Evolutionary conservation across 2,329 filamentous ascomycete genomes (phyloP).

Genomic region (Fusarium phyllophilum): DNA sequence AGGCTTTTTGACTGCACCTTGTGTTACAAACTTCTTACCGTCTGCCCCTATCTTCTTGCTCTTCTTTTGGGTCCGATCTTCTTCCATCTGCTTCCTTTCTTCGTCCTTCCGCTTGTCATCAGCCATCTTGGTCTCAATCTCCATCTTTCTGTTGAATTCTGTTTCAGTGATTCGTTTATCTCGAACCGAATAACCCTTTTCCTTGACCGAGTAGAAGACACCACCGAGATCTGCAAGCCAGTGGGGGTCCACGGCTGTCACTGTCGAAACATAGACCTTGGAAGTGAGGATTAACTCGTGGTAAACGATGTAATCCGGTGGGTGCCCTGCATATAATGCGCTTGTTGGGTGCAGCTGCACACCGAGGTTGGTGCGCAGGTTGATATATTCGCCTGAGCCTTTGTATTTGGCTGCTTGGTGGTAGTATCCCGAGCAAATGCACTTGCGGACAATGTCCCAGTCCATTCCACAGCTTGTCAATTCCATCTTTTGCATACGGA

Average conservation of each 20-base stretch:
- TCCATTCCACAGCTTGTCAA: slow-evolving; percentile 92
- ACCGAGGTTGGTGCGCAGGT: slow-evolving; percentile 91
- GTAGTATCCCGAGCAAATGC: slow-evolving; percentile 97
- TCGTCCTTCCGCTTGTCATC: slow-evolving; percentile 80
- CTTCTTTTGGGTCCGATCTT: slow-evolving; percentile 55
- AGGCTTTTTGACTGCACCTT: slow-evolving; percentile 71
- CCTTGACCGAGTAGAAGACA: slow-evolving; percentile 97
- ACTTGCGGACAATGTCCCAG: slow-evolving; percentile 95
- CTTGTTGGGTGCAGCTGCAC: slow-evolving; percentile 95
- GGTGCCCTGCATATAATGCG: slow-evolving; percentile 92
- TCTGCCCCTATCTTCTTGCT: slow-evolving; percentile 50
- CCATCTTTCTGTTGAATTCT: slow-evolving; percentile 92
- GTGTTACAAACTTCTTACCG: slow-evolving; percentile 68
- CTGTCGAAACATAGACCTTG: slow-evolving; percentile 98
- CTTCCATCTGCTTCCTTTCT: slow-evolving; percentile 62
- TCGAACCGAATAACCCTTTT: slow-evolving; percentile 91
- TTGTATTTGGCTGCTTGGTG: slow-evolving; percentile 97
- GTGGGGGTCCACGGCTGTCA: slow-evolving; percentile 94
- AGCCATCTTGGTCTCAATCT: slow-evolving; percentile 93
- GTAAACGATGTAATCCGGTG: slow-evolving; percentile 97
- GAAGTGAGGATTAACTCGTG: slow-evolving; percentile 97
- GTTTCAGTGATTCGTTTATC: slow-evolving; percentile 89
- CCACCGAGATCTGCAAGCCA: slow-evolving; percentile 97
- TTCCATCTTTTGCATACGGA: slow-evolving; percentile 91
- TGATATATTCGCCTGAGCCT: slow-evolving; percentile 97